Base-by-base conservation (phyloP, 768 basidiomycete species). In the Atractiella rhizophila region DNA sequence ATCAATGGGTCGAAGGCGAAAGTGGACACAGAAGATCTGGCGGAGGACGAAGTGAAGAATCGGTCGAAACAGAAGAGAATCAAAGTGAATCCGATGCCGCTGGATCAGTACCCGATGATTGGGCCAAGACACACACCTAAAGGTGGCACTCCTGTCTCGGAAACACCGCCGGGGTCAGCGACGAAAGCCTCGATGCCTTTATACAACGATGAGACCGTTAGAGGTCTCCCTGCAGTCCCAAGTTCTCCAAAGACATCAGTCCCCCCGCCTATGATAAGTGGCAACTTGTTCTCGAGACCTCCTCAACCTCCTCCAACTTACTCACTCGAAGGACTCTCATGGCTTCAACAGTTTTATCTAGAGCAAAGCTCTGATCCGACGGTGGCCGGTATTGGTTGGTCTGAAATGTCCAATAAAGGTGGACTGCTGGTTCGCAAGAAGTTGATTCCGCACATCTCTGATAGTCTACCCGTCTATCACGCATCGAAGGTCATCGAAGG, bases 401-500 rank as follows among this genome's bases (percentile, higher is more conserved):
- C 71, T 16, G 58, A 71, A 10, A 67, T 85, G 23, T 69, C 67
- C 37, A 77, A 80, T 43, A 77, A 77, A 48, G 57, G 56, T 24
- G 78, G 73, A 5, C 59, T 85, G 26, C 63, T 73, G 3, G 66
- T 88, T 13, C 70, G 78, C 46, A 72, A 74, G 52, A 76, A 76
- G 53, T 57, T 73, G n/a, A 67, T 70, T 6, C 66, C 76, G 0
- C 72, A 76, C 40, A 68, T 88, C 5, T 88, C 82, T 5, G 65
- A 75, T 1, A 63, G 69, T 39, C 70, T 85, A 25, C 81, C 82
- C 0, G 71, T 96, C 3, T 75, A 82, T 57, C 75, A 73, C 50
- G 83, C 79, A 0, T 73, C 76, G 54, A 79, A 80, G 59, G 81
- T 94, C 45, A 74, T 96, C 37, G 79, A 94, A 55, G 83, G 85